These are phyloP conservation scores for Geranium incanum DNA, from an alignment of 441 rosid species.

Conservation along the genomic window DNA sequence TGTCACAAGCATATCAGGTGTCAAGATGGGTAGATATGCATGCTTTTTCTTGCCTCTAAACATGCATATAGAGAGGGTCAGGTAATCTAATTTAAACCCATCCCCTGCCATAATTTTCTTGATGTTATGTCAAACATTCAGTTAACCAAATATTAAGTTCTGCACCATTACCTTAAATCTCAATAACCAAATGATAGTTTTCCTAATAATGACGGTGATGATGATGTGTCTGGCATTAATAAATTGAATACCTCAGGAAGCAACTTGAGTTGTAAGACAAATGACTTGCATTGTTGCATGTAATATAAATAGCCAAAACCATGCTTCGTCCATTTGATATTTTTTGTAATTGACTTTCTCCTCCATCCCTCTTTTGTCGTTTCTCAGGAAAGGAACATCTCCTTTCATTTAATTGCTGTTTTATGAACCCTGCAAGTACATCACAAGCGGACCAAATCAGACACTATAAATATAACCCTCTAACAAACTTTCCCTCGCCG, in stretches of 20 bases:
- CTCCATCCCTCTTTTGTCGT: background rate
- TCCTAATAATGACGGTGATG: background rate
- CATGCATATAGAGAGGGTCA: background rate
- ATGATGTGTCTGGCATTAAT: background rate
- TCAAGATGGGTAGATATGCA: background rate
- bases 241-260: background rate
- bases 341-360: background rate
- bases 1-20: background rate
- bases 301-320: background rate
- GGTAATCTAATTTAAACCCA: background rate
- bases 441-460: background rate
- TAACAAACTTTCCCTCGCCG: background rate
- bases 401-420: background rate
- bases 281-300: background rate
- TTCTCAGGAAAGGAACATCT: background rate
- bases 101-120: too few species aligned
- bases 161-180: background rate
- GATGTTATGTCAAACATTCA: background rate
- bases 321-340: background rate
- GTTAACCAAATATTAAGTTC: background rate
- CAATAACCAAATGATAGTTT: background rate
- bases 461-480: background rate
- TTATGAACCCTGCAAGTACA: background rate
- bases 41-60: background rate
- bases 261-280: background rate